Evolutionary conservation across 164 flowering plant species (phyloP).

Genomic region (Vitis amurensis): DNA sequence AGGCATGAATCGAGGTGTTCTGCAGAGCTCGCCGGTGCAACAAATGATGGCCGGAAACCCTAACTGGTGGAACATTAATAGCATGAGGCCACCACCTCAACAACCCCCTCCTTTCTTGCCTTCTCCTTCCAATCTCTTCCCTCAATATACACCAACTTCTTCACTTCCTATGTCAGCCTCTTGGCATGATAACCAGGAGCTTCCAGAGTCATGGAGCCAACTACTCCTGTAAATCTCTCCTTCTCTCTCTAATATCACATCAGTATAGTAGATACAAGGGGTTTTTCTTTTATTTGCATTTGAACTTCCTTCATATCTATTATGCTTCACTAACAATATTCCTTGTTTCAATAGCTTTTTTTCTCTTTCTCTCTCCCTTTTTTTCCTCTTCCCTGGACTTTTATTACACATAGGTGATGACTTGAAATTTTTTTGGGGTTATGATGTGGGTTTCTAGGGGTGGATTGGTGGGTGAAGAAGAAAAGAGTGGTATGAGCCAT

Average conservation of each 20-base stretch:
- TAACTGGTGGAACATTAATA: conserved; percentile 69
- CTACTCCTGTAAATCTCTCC: conserved; percentile 49
- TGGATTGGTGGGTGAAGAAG: conserved; percentile 60
- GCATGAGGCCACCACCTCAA: conserved; percentile 38
- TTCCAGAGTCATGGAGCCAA: conserved; percentile 90
- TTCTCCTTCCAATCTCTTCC: conserved; percentile 20
- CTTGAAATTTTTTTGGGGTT: not conserved
- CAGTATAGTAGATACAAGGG: not conserved
- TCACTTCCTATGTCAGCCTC: conserved; percentile 21
- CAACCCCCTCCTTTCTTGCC: conserved; percentile 31
- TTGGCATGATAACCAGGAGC: conserved; percentile 42
- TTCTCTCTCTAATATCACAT: conserved; percentile 8
- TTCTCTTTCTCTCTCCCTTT: not conserved
- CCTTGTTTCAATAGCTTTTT: not conserved
- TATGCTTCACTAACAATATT: no score
- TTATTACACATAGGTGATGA: no score
- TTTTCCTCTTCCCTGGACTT: not conserved
- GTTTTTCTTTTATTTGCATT: no score
- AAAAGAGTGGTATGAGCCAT: conserved; percentile 29
- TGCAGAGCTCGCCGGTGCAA: conserved; percentile 56
- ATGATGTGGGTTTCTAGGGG: conserved; percentile 35
- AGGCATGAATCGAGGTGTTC: conserved; percentile 46
- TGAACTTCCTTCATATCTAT: no score
- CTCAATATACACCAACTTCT: conserved; percentile 29
- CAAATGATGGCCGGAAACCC: conserved; percentile 76